Evolutionary conservation across 352 stramenopile species (phyloP).

Genomic region (Blastocystis hominis): DNA sequence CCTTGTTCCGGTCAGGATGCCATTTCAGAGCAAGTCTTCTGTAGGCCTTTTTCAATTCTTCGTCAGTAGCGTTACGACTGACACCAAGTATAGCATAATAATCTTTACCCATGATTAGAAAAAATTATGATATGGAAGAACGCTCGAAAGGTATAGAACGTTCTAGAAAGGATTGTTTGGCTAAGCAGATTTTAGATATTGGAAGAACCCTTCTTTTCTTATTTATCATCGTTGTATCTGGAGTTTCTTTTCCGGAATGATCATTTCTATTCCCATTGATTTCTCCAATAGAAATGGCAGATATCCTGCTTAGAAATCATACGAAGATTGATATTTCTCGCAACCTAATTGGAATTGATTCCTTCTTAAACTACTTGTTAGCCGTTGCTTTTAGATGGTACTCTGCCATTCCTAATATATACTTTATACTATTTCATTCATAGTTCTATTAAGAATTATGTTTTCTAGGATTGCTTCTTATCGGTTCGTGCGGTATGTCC

Average conservation of each 20-base stretch:
- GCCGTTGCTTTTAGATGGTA: too few species aligned
- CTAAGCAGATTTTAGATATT: neutral
- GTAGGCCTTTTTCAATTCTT: conserved; percentile 66
- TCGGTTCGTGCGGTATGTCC: neutral
- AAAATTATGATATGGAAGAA: conserved; percentile 24
- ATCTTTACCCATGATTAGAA: conserved; percentile 52
- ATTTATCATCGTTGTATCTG: too few species aligned
- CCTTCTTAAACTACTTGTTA: too few species aligned
- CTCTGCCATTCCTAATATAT: too few species aligned
- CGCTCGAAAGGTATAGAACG: neutral
- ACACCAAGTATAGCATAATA: conserved; percentile 62
- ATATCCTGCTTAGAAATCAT: too few species aligned
- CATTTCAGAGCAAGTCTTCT: conserved; percentile 79
- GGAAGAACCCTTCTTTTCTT: neutral
- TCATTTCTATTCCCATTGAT: too few species aligned
- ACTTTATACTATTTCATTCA: too few species aligned
- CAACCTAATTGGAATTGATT: too few species aligned
- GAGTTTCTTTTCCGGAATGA: too few species aligned
- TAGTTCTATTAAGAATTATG: neutral
- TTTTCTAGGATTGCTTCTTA: neutral
- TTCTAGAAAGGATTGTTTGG: conserved; percentile 19
- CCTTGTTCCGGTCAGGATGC: conserved; percentile 82
- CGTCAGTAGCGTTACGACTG: conserved; percentile 49
- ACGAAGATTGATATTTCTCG: too few species aligned
- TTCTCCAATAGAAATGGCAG: too few species aligned